Percentiles rank a stretch among this genome's conserved stretches.
phyloP scores from a whole-genome alignment of 2,329 filamentous ascomycete genomes.

The Ascochyta koolunga region DNA sequence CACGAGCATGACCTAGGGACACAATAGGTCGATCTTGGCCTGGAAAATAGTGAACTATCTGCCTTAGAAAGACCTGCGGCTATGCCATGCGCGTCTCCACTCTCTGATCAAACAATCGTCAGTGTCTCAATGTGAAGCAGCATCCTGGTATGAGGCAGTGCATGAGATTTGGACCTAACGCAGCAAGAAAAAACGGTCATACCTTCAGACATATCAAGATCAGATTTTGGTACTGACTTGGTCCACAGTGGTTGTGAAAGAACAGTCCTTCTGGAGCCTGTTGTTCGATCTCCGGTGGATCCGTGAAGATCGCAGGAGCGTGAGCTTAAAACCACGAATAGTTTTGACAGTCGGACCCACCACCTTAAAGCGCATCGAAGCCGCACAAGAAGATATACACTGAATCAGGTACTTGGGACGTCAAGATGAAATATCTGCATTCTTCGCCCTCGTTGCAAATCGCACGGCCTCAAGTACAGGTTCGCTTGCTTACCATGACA shows the following conservation, averaged over 20 bases:
- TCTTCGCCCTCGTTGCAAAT: not conserved
- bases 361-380: slow-evolving; percentile 4
- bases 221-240: not conserved
- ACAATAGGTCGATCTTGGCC: not conserved
- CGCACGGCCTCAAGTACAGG: not conserved
- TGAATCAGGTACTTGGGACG: slow-evolving; percentile 1
- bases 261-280: slow-evolving; percentile 6
- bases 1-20: slow-evolving; percentile 1
- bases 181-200: not conserved
- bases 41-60: slow-evolving; percentile 2
- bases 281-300: not conserved
- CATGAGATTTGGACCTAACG: not conserved
- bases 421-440: slow-evolving; percentile 2
- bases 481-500: not conserved
- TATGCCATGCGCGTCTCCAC: not conserved
- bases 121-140: slow-evolving; percentile 1
- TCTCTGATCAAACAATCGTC: slow-evolving; percentile 2
- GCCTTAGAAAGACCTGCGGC: not conserved
- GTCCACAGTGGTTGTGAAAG: not conserved
- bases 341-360: slow-evolving; percentile 12
- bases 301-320: slow-evolving; percentile 4
- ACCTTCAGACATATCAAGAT: not conserved
- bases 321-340: slow-evolving; percentile 7
- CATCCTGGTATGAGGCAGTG: not conserved
- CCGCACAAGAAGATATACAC: slow-evolving; percentile 9